Evolutionary conservation across 2,329 filamentous ascomycete genomes (phyloP).

Genomic region (Pestalotiopsis fici): DNA sequence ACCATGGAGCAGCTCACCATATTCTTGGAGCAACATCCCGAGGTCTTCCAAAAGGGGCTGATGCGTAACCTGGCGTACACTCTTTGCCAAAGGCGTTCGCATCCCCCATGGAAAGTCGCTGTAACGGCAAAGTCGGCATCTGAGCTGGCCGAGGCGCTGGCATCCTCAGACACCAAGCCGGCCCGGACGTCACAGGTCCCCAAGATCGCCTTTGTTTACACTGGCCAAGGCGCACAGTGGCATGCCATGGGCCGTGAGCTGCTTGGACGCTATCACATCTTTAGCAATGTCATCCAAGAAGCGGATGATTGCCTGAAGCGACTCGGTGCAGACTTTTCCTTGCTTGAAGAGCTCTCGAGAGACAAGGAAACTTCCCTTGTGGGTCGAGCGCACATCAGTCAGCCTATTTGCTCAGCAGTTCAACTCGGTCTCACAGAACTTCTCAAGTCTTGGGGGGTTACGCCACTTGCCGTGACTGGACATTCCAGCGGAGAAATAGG

Average conservation of each 20-base stretch:
- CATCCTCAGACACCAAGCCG: conserved; percentile 21
- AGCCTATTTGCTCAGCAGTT: conserved; percentile 39
- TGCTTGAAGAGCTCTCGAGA: conserved; percentile 21
- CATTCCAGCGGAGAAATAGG: conserved; percentile 25
- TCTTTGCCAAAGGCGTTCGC: conserved; percentile 27
- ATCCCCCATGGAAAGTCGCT: conserved; percentile 23
- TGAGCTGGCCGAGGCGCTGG: conserved; percentile 22
- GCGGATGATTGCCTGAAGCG: conserved; percentile 17
- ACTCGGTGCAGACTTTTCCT: conserved; percentile 21
- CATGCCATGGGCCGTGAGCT: conserved; percentile 33
- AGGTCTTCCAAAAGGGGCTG: conserved; percentile 22
- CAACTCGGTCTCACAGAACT: conserved; percentile 42
- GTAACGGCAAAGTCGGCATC: conserved; percentile 17
- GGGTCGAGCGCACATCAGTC: conserved; percentile 26
- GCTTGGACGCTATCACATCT: conserved; percentile 18
- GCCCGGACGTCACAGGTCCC: conserved; percentile 18
- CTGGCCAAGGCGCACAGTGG: conserved; percentile 37
- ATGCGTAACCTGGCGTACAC: conserved; percentile 31
- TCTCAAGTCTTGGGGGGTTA: conserved; percentile 29
- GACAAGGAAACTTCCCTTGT: conserved; percentile 20
- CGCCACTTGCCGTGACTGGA: conserved; percentile 26
- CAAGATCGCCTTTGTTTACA: conserved; percentile 32
- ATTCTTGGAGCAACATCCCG: conserved; percentile 22
- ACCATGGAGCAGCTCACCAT: conserved; percentile 24
- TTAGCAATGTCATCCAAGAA: conserved; percentile 15